Base-by-base conservation (phyloP, 257 asterid genomes). In the Prunella vulgaris region DNA sequence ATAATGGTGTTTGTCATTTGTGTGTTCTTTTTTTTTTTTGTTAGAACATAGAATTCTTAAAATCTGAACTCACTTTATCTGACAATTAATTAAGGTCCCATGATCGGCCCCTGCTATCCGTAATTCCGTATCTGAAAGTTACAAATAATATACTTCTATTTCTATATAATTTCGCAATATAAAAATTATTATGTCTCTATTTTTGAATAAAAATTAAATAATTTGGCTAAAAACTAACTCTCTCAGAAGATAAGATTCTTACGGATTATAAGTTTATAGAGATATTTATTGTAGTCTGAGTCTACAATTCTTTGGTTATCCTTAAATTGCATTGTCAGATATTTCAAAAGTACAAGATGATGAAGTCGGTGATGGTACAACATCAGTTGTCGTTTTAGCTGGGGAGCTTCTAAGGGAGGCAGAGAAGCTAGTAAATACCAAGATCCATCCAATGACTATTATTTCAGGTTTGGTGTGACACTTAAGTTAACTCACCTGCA, bases 331-430 rank as follows among this genome's bases (percentile, higher is more conserved):
- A 54, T 27, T 46, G 18, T 10, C 77, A 93, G 99, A 93, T 74
- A 93, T 94, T 74, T 94, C 97, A 7, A 94, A 91, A 82, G 99
- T 94, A 52, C 99, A 94, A 79, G 99, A 94, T 71, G 97, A 94
- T 74, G 99, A 94, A 82, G 99, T 94, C 28, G 99, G 99, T 70
- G 99, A 94, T 81, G 99, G 99, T 56, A 94, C 99, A 48, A 94
- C 99, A 56, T 91, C 99, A 21, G 99, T 94, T 42, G 99, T 86
- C 42, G 97, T 94, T 42, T 87, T 94, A 81, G 99, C 97, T 76
- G 99, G 97, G 61, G 97, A 94, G 79, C 97, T 94, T 72, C 75
- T 94, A 81, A 83, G 95, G 84, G 99, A 94, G 88, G 96, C 97
- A 44, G 99, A 94, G 79, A 90, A 94, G 87, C 81, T 94, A 81